Evolutionary conservation across 176 grass and related monocot genomes (phyloP).

Genomic region (Musa troglodytarum): DNA sequence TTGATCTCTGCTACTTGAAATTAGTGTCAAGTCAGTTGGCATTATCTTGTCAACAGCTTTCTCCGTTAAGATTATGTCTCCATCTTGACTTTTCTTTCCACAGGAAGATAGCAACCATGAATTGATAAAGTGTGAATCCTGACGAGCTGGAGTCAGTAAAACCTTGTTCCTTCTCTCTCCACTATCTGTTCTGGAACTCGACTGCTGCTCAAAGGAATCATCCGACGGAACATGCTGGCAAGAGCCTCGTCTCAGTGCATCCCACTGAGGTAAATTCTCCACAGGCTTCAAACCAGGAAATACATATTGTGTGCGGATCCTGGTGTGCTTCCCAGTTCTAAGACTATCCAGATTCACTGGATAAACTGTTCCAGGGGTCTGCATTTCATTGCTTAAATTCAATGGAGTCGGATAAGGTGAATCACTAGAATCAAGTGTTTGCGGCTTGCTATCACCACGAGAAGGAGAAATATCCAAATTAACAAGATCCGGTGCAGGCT

Average conservation of each 20-base stretch:
- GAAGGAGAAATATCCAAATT: slow-evolving; percentile 17
- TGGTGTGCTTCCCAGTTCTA: slow-evolving; percentile 29
- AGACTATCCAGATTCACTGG: slow-evolving; percentile 33
- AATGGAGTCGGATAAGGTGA: slow-evolving; percentile 67
- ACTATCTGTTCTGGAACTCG: slow-evolving; percentile 9
- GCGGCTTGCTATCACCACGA: slow-evolving; percentile 1
- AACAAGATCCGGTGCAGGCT: slow-evolving; percentile 20
- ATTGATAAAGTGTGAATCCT: slow-evolving; percentile 17
- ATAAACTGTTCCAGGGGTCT: slow-evolving; percentile 66
- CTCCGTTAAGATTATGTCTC: slow-evolving; percentile 13
- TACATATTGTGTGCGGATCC: slow-evolving; percentile 40
- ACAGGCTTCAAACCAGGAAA: slow-evolving; percentile 52
- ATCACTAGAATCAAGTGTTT: slow-evolving; percentile 1
- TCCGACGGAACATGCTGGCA: background rate
- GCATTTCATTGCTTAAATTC: slow-evolving; percentile 50
- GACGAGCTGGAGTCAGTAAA: slow-evolving; percentile 12
- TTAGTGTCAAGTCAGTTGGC: background rate
- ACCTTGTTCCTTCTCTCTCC: slow-evolving; percentile 12
- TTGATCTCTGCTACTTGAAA: slow-evolving; percentile 10
- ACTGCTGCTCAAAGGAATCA: slow-evolving; percentile 8
- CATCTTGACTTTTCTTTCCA: slow-evolving; percentile 9
- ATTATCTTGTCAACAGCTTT: slow-evolving; percentile 7
- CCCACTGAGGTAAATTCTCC: slow-evolving; percentile 24
- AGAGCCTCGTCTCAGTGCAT: slow-evolving; percentile 10
- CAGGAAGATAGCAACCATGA: slow-evolving; percentile 16